These are phyloP conservation scores for Malassezia dermatis DNA, from an alignment of 1,284 basidiomycete species.

Conservation along the genomic window DNA sequence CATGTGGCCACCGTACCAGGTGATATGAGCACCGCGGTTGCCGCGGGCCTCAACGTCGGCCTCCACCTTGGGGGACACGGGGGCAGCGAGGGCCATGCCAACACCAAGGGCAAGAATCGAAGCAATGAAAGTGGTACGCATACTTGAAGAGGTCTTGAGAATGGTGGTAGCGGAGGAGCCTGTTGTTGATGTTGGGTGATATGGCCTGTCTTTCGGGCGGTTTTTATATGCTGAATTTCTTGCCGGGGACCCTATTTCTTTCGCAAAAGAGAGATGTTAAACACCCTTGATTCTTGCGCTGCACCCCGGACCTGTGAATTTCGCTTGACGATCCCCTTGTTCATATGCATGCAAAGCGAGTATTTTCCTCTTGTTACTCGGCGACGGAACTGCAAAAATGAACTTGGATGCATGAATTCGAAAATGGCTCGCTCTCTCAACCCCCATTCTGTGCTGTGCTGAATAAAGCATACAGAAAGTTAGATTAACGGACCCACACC, in stretches of 20 bases:
- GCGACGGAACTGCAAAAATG: not conserved
- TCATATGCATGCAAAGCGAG: not conserved
- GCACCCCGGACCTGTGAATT: not conserved
- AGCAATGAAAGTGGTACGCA: constrained; percentile 12
- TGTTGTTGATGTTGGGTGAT: not conserved
- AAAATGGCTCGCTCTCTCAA: not conserved
- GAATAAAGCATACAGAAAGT: not conserved
- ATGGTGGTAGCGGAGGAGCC: not conserved
- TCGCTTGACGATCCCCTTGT: not conserved
- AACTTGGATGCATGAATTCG: not conserved
- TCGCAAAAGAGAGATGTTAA: not conserved
- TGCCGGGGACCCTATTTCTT: not conserved
- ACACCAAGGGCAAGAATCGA: constrained; percentile 7
- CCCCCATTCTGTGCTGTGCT: not conserved
- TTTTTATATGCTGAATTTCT: not conserved
- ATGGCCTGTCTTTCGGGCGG: not conserved
- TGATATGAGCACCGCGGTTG: constrained; percentile 18
- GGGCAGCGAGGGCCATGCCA: constrained; percentile 2
- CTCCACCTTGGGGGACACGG: not conserved
- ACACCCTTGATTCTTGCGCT: not conserved
- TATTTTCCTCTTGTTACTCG: not conserved
- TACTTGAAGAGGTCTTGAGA: not conserved
- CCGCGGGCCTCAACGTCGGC: constrained; percentile 19
- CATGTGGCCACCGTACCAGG: constrained; percentile 35
- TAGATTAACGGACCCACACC: not conserved